Base-by-base conservation (phyloP, 1,284 basidiomycete species). In the Irpex sp. region DNA sequence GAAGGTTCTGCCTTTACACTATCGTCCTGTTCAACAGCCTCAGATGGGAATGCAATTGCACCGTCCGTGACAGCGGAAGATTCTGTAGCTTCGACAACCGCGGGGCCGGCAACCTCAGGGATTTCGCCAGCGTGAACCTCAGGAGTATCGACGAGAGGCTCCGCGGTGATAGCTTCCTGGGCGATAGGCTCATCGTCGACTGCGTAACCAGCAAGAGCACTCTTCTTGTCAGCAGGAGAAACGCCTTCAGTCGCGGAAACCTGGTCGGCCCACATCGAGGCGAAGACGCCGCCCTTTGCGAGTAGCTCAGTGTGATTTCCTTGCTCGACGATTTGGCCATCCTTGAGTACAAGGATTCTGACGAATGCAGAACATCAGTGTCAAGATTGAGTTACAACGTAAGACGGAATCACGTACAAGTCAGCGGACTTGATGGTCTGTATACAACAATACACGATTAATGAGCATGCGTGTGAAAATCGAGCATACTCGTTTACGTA, bases 221-320 rank as follows among this genome's bases (percentile, higher is more conserved):
- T 79, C 72, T 67, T 70, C 67, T 80, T 75, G 70, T 68, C 62
- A 63, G 75, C 64, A 65, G 58, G 11, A 31, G 61, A 51, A 15
- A 76, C 67, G 39, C 81, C 83, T 56, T 86, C 87, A 13, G 75
- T 80, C n/a, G 83, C 78, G 37, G 83, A 85, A 37, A 89, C 79
- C 70, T 93, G 89, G 71, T 92, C 86, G 0, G 87, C 84, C 92
- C 92, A 94, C 88, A 94, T 89, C 1, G 85, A 80, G 9, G 91
- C 89, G 70, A 94, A 94, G 46, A 86, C 71, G 60, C 92, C 90
- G 68, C 88, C 83, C 31, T 75, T 77, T 49, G 84, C 84, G 59
- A 93, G 75, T 49, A 94, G 80, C 65, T 94, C 91, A 63, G 82
- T 83, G 72, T 92, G 91, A 53, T 76, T 84, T 7, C 93, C 94